These are phyloP conservation scores for Curvularia sp. DNA, from an alignment of 2,329 filamentous ascomycete genomes.

Conservation along the genomic window DNA sequence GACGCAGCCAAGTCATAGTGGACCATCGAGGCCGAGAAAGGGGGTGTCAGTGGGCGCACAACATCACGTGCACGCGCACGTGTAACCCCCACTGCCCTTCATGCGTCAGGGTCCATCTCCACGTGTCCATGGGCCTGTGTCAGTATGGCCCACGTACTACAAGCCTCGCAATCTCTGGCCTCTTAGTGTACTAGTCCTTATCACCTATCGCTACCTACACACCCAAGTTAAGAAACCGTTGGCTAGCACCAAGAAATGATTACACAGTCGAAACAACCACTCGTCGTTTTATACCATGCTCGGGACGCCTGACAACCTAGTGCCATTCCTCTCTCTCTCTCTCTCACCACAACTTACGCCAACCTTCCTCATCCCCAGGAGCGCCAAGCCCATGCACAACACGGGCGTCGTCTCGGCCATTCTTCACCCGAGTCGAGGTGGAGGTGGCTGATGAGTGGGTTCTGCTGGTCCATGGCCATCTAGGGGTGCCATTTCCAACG, in stretches of 20 bases:
- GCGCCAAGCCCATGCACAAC: neutral
- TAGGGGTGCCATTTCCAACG: neutral
- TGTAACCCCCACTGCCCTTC: slow-evolving; percentile 1
- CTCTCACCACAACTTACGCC: neutral
- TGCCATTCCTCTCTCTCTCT: too few species aligned
- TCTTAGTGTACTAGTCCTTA: neutral
- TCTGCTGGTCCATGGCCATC: neutral
- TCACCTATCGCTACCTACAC: neutral
- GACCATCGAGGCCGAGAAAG: neutral
- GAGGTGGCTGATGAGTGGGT: neutral
- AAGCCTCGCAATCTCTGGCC: neutral
- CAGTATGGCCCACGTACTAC: neutral
- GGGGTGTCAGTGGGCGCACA: neutral
- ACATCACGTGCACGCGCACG: slow-evolving; percentile 3
- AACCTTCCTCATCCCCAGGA: neutral
- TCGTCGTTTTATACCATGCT: neutral
- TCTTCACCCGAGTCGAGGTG: neutral
- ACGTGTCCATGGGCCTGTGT: neutral
- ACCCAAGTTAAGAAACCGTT: neutral
- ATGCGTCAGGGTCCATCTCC: slow-evolving; percentile 2
- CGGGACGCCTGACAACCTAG: neutral
- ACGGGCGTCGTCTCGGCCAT: neutral
- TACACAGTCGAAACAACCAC: too few species aligned
- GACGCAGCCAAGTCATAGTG: neutral
- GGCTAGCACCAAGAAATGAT: neutral